phyloP scores from a whole-genome alignment of 345 rosid species.

The Lepidium didymum region DNA sequence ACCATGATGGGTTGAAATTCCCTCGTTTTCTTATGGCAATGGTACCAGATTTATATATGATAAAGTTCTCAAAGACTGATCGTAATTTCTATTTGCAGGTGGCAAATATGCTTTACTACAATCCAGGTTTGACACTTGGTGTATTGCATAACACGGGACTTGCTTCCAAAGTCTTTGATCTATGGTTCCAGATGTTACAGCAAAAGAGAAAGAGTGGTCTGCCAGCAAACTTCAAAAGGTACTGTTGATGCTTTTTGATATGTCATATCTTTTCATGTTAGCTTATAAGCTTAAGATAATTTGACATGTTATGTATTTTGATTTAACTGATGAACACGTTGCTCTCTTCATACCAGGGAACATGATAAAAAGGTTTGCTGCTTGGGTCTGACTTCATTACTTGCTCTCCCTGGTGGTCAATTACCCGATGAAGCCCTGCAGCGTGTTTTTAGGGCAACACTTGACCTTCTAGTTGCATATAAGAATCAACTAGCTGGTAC shows the following conservation, averaged over 20 bases:
- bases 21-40: neutral
- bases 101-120: slow-evolving; percentile 92
- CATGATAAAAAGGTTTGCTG: slow-evolving; percentile 97
- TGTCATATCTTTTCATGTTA: neutral
- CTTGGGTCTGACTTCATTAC: slow-evolving; percentile 86
- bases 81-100: slow-evolving; percentile 40
- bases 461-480: slow-evolving; percentile 84
- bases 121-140: slow-evolving; percentile 65
- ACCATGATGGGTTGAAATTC: neutral
- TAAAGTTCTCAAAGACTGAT: neutral
- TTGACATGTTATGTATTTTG: neutral
- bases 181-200: slow-evolving; percentile 97
- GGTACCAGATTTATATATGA: neutral
- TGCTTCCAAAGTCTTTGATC: slow-evolving; percentile 61
- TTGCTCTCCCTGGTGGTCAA: slow-evolving; percentile 78
- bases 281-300: neutral
- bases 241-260: neutral
- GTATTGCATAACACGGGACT: slow-evolving; percentile 80
- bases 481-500: slow-evolving; percentile 94
- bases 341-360: slow-evolving; percentile 47
- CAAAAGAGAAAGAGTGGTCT: slow-evolving; percentile 84
- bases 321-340: neutral
- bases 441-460: slow-evolving; percentile 75
- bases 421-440: slow-evolving; percentile 82
- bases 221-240: slow-evolving; percentile 84